phyloP scores from a whole-genome alignment of 2,329 filamentous ascomycete species.

The Sporothrix brasiliensis region DNA sequence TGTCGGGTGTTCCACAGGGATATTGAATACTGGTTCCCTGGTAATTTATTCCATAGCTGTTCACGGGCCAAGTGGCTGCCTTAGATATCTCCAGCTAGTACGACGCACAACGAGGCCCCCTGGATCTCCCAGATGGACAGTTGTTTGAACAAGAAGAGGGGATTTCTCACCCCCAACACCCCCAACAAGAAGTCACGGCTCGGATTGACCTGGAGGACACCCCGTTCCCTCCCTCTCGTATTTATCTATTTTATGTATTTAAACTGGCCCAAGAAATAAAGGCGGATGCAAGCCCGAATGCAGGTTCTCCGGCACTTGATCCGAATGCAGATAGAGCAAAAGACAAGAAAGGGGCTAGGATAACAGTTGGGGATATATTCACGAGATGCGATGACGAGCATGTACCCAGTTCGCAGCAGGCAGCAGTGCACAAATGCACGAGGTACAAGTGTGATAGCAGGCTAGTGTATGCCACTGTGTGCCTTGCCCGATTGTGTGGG shows the following conservation, averaged over 20 bases:
- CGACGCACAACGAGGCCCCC: not conserved
- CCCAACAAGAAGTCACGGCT: slow-evolving; percentile 21
- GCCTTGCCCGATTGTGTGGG: not conserved
- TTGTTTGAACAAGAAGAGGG: not conserved
- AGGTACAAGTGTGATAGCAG: slow-evolving; percentile 18
- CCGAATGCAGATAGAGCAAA: slow-evolving; percentile 3
- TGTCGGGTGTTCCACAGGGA: not conserved
- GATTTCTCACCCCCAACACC: no score
- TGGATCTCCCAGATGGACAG: not conserved
- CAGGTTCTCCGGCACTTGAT: slow-evolving; percentile 21
- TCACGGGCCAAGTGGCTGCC: slow-evolving; percentile 29
- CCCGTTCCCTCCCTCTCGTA: not conserved
- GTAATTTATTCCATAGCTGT: not conserved
- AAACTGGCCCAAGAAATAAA: not conserved
- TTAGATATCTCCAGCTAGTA: slow-evolving; percentile 4
- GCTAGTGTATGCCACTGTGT: not conserved
- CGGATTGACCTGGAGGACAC: not conserved
- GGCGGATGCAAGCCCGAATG: not conserved
- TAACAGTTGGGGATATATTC: not conserved
- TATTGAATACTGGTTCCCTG: not conserved
- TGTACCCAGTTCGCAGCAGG: slow-evolving; percentile 21
- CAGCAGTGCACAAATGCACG: not conserved
- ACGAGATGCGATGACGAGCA: not conserved
- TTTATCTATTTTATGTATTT: not conserved
- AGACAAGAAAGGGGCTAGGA: not conserved